These are phyloP conservation scores for Wickerhamiella azyma DNA, from an alignment of 805 yeast genomes.

Conservation along the genomic window DNA sequence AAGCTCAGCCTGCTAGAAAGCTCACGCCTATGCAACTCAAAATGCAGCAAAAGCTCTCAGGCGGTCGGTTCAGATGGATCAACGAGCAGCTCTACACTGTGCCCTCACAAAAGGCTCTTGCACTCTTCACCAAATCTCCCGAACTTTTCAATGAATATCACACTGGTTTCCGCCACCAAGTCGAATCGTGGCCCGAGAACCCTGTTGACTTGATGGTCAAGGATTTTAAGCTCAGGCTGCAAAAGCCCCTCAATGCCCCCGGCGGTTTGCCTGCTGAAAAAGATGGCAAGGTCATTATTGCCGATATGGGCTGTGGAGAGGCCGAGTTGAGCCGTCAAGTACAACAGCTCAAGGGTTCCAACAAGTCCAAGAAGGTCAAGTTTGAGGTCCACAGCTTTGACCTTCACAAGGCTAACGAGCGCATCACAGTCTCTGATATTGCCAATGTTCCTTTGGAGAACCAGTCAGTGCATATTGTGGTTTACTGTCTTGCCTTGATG, in stretches of 20 bases:
- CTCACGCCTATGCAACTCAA: conserved; percentile 84
- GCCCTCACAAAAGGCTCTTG: conserved; percentile 61
- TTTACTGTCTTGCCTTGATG: conserved; percentile 91
- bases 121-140: conserved; percentile 67
- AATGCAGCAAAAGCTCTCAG: conserved; percentile 88
- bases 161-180: conserved; percentile 89
- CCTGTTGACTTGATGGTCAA: conserved; percentile 86
- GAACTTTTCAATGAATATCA: conserved; percentile 87
- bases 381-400: conserved; percentile 78
- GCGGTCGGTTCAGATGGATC: conserved; percentile 95
- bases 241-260: conserved; percentile 75
- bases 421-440: conserved; percentile 94
- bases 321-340: conserved; percentile 72
- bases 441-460: conserved; percentile 75
- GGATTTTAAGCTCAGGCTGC: conserved; percentile 38
- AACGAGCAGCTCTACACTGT: conserved; percentile 93
- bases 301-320: conserved; percentile 99
- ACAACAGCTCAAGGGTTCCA: conserved; percentile 27
- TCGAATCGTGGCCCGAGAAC: conserved; percentile 95
- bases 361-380: conserved; percentile 27
- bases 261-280: conserved; percentile 70
- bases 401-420: conserved; percentile 71
- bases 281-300: conserved; percentile 58
- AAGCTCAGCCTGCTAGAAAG: not conserved
- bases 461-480: conserved; percentile 70